Evolutionary conservation across 768 basidiomycete species (phyloP).

Genomic region (Suillus occidentalis): DNA sequence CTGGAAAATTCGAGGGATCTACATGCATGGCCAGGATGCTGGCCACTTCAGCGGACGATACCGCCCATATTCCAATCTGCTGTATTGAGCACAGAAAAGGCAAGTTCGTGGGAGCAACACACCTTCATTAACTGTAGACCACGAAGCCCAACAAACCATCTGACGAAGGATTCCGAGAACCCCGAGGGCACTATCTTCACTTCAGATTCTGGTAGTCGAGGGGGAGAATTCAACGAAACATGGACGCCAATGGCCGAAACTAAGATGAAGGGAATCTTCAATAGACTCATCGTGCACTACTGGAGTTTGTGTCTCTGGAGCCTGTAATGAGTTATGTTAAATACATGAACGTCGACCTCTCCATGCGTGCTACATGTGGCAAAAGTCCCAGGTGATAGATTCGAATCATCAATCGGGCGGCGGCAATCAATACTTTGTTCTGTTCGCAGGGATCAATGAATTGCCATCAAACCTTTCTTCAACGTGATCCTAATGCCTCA

Average conservation of each 20-base stretch:
- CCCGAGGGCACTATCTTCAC: constrained; percentile 9
- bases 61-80: neutral
- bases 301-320: no score
- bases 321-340: no score
- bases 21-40: neutral
- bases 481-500: no score
- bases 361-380: no score
- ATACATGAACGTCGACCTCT: no score
- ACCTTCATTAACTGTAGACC: neutral
- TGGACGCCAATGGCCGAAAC: constrained; percentile 28
- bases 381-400: no score
- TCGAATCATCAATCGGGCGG: no score
- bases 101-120: neutral
- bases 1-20: neutral
- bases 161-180: neutral
- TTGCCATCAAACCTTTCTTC: no score
- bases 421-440: no score
- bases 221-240: constrained; percentile 24
- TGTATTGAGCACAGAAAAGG: constrained; percentile 1
- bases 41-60: neutral
- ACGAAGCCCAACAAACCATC: neutral
- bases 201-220: constrained; percentile 17
- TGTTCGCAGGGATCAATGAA: no score
- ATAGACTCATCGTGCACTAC: constrained; percentile 16
- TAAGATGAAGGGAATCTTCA: constrained; percentile 23